Percentiles rank a stretch among this genome's conserved stretches.
phyloP scores from a whole-genome alignment of 1,139 yeast species.

The Candida albicans region DNA sequence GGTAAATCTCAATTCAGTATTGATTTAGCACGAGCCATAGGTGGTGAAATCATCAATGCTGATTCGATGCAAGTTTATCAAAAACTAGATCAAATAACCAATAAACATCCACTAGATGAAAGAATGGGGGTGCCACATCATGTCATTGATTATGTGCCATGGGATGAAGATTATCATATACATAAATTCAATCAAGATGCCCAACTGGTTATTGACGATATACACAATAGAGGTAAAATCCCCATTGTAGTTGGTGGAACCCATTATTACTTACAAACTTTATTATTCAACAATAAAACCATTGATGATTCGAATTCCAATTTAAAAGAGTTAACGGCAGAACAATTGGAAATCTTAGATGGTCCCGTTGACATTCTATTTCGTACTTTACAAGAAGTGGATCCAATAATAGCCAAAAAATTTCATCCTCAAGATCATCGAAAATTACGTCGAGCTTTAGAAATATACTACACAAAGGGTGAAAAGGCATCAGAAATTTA shows the following conservation, averaged over 20 bases:
- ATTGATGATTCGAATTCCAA: conserved; percentile 9
- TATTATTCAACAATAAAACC: conserved; percentile 70
- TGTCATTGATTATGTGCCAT: conserved; percentile 77
- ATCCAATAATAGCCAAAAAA: conserved; percentile 73
- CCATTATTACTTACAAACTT: conserved; percentile 82
- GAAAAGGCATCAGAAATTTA: conserved; percentile 71
- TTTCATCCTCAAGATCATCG: conserved; percentile 92
- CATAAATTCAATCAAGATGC: conserved; percentile 82
- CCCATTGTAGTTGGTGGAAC: conserved; percentile 97
- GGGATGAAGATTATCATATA: conserved; percentile 84
- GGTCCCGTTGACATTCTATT: conserved; percentile 57
- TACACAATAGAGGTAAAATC: conserved; percentile 67
- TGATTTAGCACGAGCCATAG: conserved; percentile 71
- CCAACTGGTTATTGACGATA: conserved; percentile 51
- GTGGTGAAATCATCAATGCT: conserved; percentile 92
- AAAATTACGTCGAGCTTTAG: conserved; percentile 76
- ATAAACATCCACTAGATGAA: conserved; percentile 84
- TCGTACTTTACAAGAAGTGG: conserved; percentile 48
- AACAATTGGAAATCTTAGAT: conserved; percentile 52
- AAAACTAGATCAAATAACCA: conserved; percentile 74
- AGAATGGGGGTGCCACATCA: conserved; percentile 78
- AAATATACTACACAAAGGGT: conserved; percentile 70
- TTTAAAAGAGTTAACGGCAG: conserved; percentile 15
- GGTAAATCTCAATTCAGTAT: conserved; percentile 89
- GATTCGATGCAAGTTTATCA: conserved; percentile 96